Base-by-base conservation (phyloP, 2,329 filamentous ascomycete species). In the Teratosphaeria destructans region DNA sequence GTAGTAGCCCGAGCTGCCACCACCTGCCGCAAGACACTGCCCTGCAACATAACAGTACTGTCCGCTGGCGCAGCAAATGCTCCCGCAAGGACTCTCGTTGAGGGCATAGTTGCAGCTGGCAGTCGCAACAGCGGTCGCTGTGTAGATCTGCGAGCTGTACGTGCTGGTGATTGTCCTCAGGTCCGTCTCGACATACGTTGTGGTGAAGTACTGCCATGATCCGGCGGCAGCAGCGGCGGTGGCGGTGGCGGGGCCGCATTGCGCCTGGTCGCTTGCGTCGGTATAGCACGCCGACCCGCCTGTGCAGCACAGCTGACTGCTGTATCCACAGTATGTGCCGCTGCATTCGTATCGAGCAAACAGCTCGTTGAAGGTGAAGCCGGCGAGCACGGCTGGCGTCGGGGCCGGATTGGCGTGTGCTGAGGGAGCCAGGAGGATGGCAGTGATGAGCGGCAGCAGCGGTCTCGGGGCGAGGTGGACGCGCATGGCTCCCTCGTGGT, bases 21-120 rank as follows among this genome's bases (percentile, higher is more conserved):
- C 79, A 63, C 77, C 79, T 54, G 77, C 82, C 29, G 81, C 72
- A 5, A 77, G 73, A 70, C 87, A 90, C 68, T 85, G 81, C 57
- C 82, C 82, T 0, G 74, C 63, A 60, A 73, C 76, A 57, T 79
- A 81, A 72, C 89, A 92, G 68, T 85, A 87, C 73, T 89, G 86
- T 74, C 82, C 83, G 61, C 76, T 81, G 27, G 83, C 82, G 73
- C 88, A 93, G 79, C 88, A 92, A 60, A 86, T 85, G 57, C 71
- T 70, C 35, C 87, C 87, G 70, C 88, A 92, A 3, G 82, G 78
- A 7, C 80, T 80, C 72, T 89, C 71, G 61, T 71, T 71, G 16
- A 78, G 64, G 2, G 76, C 74, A 55, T 73, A 73, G 56, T 77
- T 75, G 73, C 83, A 85, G 7, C 67, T 59, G 60, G 65, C 55